Percentiles rank a stretch among this genome's conserved stretches.
phyloP scores from a whole-genome alignment of 2,329 filamentous ascomycete genomes.

The Colletotrichum lupini region DNA sequence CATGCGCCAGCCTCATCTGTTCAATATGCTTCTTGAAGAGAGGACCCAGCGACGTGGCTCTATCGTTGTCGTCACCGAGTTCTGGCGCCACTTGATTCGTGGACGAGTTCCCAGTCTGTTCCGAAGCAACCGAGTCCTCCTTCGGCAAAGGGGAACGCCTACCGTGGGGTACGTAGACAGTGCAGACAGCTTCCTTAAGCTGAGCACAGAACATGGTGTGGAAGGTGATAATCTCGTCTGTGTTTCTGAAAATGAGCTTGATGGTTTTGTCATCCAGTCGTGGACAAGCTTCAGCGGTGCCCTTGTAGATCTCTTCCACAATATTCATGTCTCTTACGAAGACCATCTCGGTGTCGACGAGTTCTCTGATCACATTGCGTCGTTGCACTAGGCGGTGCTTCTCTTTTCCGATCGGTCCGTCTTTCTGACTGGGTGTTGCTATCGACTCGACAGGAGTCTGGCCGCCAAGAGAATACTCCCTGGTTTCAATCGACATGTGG shows the following conservation, averaged over 20 bases:
- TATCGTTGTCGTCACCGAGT: slow-evolving; percentile 63
- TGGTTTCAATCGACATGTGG: slow-evolving; percentile 55
- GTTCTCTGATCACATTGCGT: slow-evolving; percentile 86
- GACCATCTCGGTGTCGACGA: slow-evolving; percentile 90
- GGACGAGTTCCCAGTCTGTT: slow-evolving; percentile 43
- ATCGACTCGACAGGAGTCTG: slow-evolving; percentile 51
- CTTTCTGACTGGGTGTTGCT: slow-evolving; percentile 50
- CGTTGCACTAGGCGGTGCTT: slow-evolving; percentile 82
- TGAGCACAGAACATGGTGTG: slow-evolving; percentile 83
- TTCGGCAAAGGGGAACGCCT: slow-evolving; percentile 54
- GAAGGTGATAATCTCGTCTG: slow-evolving; percentile 88
- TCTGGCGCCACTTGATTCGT: slow-evolving; percentile 52
- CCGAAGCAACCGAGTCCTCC: slow-evolving; percentile 54
- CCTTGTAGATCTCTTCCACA: slow-evolving; percentile 96
- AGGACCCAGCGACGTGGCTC: slow-evolving; percentile 62
- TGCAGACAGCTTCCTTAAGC: slow-evolving; percentile 82
- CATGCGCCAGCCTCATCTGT: slow-evolving; percentile 69
- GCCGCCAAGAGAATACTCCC: slow-evolving; percentile 51
- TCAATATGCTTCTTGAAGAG: slow-evolving; percentile 68
- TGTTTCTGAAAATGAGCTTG: slow-evolving; percentile 92
- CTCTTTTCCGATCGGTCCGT: slow-evolving; percentile 62
- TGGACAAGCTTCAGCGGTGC: slow-evolving; percentile 84
- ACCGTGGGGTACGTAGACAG: slow-evolving; percentile 77
- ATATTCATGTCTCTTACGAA: slow-evolving; percentile 98
- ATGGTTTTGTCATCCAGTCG: slow-evolving; percentile 86